These are phyloP conservation scores for Ceratocystiopsis brevicomis DNA, from an alignment of 2,329 filamentous ascomycete species.

Conservation along the genomic window DNA sequence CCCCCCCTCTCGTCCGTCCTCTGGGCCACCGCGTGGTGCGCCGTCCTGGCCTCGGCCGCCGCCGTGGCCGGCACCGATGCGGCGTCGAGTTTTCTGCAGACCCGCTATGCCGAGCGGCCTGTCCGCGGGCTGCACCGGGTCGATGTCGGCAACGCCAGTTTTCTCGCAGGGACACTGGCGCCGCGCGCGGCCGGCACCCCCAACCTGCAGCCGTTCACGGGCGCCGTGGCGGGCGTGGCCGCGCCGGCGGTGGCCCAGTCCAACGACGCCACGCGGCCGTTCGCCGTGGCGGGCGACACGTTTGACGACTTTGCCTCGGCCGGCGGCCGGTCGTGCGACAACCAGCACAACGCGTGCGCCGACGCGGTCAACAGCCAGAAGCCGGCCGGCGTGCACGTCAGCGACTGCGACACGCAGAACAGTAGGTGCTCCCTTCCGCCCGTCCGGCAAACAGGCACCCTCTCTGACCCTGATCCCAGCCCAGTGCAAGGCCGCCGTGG, in stretches of 20 bases:
- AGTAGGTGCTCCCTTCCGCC: constrained; percentile 23
- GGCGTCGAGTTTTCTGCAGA: neutral
- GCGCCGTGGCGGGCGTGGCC: constrained; percentile 19
- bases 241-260: constrained; percentile 22
- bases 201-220: constrained; percentile 24
- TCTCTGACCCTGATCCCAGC: too few species aligned
- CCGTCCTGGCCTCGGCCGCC: neutral
- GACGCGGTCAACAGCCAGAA: constrained; percentile 20
- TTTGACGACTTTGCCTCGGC: constrained; percentile 26
- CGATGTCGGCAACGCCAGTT: too few species aligned
- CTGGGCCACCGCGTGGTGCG: constrained; percentile 1
- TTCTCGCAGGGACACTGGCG: neutral
- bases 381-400: constrained; percentile 17
- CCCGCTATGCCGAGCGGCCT: neutral
- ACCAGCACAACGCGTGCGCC: constrained; percentile 30
- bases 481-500: constrained; percentile 19
- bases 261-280: constrained; percentile 21
- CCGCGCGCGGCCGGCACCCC: constrained; percentile 1
- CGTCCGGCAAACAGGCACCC: too few species aligned
- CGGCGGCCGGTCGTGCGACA: constrained; percentile 25
- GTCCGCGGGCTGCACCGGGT: too few species aligned
- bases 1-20: neutral
- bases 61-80: neutral
- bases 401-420: constrained; percentile 26
- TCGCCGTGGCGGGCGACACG: constrained; percentile 23